Conservation (phyloP, 1,284 basidiomycete species). For the Peniophora sp. region DNA sequence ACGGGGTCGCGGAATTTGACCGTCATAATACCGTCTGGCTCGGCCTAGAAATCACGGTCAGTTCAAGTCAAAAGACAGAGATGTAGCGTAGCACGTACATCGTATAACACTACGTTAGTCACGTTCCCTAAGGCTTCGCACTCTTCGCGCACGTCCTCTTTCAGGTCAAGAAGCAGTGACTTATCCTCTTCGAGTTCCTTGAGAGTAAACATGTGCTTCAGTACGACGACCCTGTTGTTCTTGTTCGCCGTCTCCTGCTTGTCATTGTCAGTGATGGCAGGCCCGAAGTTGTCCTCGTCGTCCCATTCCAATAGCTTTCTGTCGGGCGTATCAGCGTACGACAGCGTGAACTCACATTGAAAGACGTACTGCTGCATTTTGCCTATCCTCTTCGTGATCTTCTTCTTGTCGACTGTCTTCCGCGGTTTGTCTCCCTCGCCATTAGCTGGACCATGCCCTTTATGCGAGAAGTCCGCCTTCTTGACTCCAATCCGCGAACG, state of each 20-base stretch:
- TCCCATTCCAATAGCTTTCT: constrained; percentile 86
- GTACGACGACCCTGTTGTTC: constrained; percentile 76
- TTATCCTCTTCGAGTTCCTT: constrained; percentile 86
- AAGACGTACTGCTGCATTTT: constrained; percentile 80
- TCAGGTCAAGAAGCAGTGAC: constrained; percentile 83
- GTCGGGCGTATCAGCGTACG: neutral
- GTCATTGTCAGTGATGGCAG: constrained; percentile 50
- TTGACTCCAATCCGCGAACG: constrained; percentile 75
- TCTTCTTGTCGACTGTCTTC: constrained; percentile 76
- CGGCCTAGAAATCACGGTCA: constrained; percentile 49
- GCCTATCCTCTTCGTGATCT: constrained; percentile 69
- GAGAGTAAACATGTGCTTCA: constrained; percentile 93
- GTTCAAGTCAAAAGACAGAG: constrained; percentile 1
- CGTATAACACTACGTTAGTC: constrained; percentile 94
- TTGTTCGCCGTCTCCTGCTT: constrained; percentile 36
- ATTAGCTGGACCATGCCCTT: constrained; percentile 27
- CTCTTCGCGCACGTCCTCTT: constrained; percentile 95
- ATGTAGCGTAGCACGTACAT: constrained; percentile 59
- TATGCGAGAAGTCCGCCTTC: constrained; percentile 80
- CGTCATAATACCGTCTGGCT: constrained; percentile 92
- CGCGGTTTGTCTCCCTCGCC: constrained; percentile 36
- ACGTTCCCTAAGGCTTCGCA: constrained; percentile 89
- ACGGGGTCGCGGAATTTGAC: constrained; percentile 89
- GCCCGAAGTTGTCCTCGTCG: constrained; percentile 78
- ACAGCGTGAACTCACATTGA: neutral